Evolutionary conservation across 352 stramenopile genomes (phyloP).

Genomic region (Globisporangium abappressorium): DNA sequence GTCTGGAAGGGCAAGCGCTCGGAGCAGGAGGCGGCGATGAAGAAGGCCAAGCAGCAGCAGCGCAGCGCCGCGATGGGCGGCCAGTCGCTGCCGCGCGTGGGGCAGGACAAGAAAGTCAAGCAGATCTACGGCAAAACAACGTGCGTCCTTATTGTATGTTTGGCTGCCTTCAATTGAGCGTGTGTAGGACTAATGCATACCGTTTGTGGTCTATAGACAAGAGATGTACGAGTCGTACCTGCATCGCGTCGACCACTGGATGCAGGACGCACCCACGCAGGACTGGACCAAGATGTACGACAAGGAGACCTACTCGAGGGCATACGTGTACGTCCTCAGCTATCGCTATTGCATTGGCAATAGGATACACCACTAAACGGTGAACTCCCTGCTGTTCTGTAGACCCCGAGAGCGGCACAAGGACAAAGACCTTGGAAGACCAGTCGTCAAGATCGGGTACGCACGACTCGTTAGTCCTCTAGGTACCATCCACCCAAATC

Average conservation of each 20-base stretch:
- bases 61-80: conserved; percentile 12
- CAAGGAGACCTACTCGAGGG: conserved; percentile 43
- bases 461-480: background rate
- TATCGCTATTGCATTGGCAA: background rate
- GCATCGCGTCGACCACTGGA: conserved; percentile 52
- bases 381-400: background rate
- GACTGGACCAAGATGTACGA: conserved; percentile 57
- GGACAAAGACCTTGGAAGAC: conserved; percentile 34
- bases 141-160: conserved; percentile 17
- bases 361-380: background rate
- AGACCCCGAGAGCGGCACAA: conserved; percentile 48
- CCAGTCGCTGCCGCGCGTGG: conserved; percentile 21
- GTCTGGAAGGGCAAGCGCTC: conserved; percentile 40
- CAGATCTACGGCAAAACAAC: conserved; percentile 57
- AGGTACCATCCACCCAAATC: background rate
- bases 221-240: conserved; percentile 71
- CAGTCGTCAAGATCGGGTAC: conserved; percentile 43
- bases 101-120: conserved; percentile 36
- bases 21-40: conserved; percentile 30
- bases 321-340: conserved; percentile 41
- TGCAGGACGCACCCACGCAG: conserved; percentile 33
- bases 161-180: background rate
- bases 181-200: background rate
- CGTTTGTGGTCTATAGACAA: conserved; percentile 26
- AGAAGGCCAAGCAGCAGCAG: conserved; percentile 26